Evolutionary conservation across 768 basidiomycete genomes (phyloP).

Genomic region (Boletus subcaerulescens): DNA sequence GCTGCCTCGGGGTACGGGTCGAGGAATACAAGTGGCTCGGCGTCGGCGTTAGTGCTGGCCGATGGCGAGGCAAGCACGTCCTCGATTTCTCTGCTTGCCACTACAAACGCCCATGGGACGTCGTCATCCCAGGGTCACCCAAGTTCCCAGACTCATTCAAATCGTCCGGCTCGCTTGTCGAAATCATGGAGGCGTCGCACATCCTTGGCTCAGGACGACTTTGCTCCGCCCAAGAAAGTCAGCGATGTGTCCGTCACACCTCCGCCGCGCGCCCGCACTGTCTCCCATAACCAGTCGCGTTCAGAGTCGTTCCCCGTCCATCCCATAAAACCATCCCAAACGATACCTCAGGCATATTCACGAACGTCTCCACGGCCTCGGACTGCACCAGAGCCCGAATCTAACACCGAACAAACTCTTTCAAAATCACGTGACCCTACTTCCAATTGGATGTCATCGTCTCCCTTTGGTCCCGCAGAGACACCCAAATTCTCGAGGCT

Average conservation of each 20-base stretch:
- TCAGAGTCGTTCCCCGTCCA: slow-evolving; percentile 10
- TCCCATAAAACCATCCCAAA: not conserved
- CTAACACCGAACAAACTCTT: slow-evolving; percentile 15
- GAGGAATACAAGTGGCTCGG: slow-evolving; percentile 8
- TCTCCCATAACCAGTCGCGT: slow-evolving; percentile 18
- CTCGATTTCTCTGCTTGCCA: slow-evolving; percentile 16
- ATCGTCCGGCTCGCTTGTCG: slow-evolving; percentile 7
- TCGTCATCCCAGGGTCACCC: slow-evolving; percentile 21
- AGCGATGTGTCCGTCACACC: slow-evolving; percentile 2
- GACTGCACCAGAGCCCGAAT: not conserved
- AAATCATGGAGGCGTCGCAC: slow-evolving; percentile 12
- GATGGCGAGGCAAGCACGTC: slow-evolving; percentile 24
- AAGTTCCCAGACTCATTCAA: not conserved
- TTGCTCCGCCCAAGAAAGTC: not conserved
- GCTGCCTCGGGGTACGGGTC: slow-evolving; percentile 18
- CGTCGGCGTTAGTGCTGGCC: slow-evolving; percentile 1
- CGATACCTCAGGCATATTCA: slow-evolving; percentile 20
- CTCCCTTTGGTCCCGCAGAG: slow-evolving; percentile 29
- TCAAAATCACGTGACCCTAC: slow-evolving; percentile 25
- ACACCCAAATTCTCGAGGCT: slow-evolving; percentile 32
- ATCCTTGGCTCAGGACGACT: slow-evolving; percentile 4
- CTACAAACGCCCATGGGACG: slow-evolving; percentile 6
- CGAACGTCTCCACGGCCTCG: slow-evolving; percentile 6
- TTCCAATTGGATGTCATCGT: slow-evolving; percentile 28
- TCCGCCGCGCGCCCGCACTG: slow-evolving; percentile 24